These are phyloP conservation scores for Penicillium lagena DNA, from an alignment of 495 filamentous ascomycete species.

Conservation along the genomic window DNA sequence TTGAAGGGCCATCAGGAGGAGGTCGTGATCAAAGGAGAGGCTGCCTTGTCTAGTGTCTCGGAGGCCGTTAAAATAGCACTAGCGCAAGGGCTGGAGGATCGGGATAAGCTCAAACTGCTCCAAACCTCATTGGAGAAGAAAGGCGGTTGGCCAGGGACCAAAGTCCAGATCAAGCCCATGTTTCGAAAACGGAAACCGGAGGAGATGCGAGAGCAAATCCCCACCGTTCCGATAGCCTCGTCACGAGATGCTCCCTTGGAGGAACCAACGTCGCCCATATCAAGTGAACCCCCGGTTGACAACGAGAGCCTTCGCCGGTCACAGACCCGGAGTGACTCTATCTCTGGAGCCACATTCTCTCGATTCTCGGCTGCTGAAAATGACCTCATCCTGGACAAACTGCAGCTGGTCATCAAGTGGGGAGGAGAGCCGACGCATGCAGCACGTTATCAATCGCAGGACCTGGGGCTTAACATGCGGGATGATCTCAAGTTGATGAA, in stretches of 20 bases:
- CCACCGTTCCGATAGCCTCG: conserved; percentile 1
- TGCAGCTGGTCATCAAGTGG: conserved; percentile 98
- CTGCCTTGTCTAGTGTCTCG: conserved; percentile 82
- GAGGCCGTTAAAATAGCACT: conserved; percentile 76
- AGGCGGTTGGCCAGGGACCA: conserved; percentile 88
- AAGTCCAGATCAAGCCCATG: conserved; percentile 99
- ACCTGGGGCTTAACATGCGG: conserved; percentile 89
- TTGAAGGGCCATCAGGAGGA: conserved; percentile 94
- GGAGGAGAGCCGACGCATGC: conserved; percentile 97
- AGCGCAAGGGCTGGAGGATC: conserved; percentile 73
- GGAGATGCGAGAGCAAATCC: conserved; percentile 32
- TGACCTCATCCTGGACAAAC: conserved; percentile 83
- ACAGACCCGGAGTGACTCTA: conserved; percentile 69
- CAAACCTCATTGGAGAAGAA: conserved; percentile 85
- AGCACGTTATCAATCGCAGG: conserved; percentile 90
- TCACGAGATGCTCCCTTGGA: conserved; percentile 8
- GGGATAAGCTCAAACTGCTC: conserved; percentile 74
- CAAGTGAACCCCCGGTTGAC: conserved; percentile 11
- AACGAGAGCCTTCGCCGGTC: conserved; percentile 23
- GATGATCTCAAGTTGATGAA: conserved; percentile 95
- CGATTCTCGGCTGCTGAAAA: conserved; percentile 85
- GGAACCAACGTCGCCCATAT: conserved; percentile 17
- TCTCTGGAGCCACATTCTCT: conserved; percentile 80
- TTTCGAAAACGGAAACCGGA: conserved; percentile 75
- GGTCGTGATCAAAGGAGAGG: conserved; percentile 86